Evolutionary conservation across 768 basidiomycete genomes (phyloP).

Genomic region (Lactifluus volemus): DNA sequence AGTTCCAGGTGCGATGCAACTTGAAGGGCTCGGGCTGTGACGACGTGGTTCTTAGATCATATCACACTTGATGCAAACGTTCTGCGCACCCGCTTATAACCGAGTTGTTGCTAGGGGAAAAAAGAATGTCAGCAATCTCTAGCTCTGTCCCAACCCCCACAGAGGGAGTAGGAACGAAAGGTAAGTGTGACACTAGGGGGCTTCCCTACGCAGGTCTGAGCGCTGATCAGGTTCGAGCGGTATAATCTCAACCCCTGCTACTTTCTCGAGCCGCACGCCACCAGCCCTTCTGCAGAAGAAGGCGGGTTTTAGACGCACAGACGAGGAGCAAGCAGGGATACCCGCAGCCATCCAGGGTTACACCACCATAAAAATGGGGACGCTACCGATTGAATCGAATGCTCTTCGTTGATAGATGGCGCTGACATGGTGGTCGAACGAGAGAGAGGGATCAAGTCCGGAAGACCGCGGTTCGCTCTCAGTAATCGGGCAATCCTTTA

Average conservation of each 20-base stretch:
- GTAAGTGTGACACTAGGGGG: conserved; percentile 56
- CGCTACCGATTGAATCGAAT: conserved; percentile 51
- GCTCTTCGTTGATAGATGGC: too few relatives aligned
- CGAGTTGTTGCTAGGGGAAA: conserved; percentile 50
- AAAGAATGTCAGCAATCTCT: conserved; percentile 40
- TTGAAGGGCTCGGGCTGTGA: conserved; percentile 36
- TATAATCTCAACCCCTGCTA: conserved; percentile 84
- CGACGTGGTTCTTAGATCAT: not conserved
- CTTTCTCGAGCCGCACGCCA: conserved; percentile 24
- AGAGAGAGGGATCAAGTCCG: too few relatives aligned
- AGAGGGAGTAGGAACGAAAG: conserved; percentile 34
- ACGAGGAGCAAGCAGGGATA: conserved; percentile 43
- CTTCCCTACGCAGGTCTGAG: conserved; percentile 99
- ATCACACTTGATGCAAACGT: not conserved
- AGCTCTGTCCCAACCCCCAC: conserved; percentile 30
- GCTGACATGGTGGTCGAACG: too few relatives aligned
- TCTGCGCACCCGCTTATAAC: conserved; percentile 64
- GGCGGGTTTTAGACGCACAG: conserved; percentile 23
- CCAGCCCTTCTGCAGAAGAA: conserved; percentile 18
- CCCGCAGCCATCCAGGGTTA: conserved; percentile 82
- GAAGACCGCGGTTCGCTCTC: too few relatives aligned
- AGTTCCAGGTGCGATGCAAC: conserved; percentile 79
- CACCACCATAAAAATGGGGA: conserved; percentile 42
- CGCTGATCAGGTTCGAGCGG: conserved; percentile 97
- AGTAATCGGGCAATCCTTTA: too few relatives aligned